Conservation (phyloP, 2,329 filamentous ascomycete species). For the Fusarium sp. region DNA sequence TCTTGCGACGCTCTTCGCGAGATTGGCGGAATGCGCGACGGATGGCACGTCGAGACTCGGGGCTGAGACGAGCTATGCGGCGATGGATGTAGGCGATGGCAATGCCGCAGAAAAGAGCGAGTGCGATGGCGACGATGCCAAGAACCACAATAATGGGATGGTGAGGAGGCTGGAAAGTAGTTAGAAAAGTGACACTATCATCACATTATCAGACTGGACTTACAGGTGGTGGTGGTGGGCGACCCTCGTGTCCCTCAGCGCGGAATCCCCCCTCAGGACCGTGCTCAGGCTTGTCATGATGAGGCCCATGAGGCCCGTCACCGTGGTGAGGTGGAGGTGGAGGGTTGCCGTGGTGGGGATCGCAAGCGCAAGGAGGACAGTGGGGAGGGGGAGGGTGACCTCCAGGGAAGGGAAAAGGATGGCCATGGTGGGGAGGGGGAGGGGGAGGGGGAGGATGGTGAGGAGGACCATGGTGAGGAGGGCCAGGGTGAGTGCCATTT, state of each 20-base stretch:
- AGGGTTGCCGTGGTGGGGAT: slow-evolving; percentile 34
- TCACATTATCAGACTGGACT: neutral
- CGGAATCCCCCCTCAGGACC: slow-evolving; percentile 12
- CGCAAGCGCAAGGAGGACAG: slow-evolving; percentile 21
- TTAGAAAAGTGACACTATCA: neutral
- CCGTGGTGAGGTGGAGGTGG: slow-evolving; percentile 42
- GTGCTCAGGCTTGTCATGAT: slow-evolving; percentile 43
- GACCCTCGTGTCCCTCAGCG: slow-evolving; percentile 32
- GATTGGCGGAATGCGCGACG: slow-evolving; percentile 45
- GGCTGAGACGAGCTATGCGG: slow-evolving; percentile 32
- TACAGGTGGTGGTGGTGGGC: slow-evolving; percentile 37
- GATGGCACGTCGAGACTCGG: slow-evolving; percentile 41
- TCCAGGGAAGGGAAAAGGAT: slow-evolving; percentile 46
- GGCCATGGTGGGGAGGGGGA: slow-evolving; percentile 33
- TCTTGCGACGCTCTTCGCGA: slow-evolving; percentile 46
- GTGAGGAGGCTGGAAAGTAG: slow-evolving; percentile 23
- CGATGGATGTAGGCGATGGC: slow-evolving; percentile 44
- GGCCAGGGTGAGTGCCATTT: slow-evolving; percentile 23
- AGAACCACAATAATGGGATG: slow-evolving; percentile 42
- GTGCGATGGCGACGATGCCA: slow-evolving; percentile 42
- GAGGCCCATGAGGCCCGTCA: slow-evolving; percentile 31
- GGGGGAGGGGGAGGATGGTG: slow-evolving; percentile 35
- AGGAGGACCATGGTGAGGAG: slow-evolving; percentile 44
- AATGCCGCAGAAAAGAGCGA: slow-evolving; percentile 46
- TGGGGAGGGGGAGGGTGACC: slow-evolving; percentile 22